Percentiles rank a stretch among this genome's conserved stretches.
These are phyloP conservation scores for Leccinum huronense DNA, from an alignment of 1,284 basidiomycete species.

Conservation along the genomic window DNA sequence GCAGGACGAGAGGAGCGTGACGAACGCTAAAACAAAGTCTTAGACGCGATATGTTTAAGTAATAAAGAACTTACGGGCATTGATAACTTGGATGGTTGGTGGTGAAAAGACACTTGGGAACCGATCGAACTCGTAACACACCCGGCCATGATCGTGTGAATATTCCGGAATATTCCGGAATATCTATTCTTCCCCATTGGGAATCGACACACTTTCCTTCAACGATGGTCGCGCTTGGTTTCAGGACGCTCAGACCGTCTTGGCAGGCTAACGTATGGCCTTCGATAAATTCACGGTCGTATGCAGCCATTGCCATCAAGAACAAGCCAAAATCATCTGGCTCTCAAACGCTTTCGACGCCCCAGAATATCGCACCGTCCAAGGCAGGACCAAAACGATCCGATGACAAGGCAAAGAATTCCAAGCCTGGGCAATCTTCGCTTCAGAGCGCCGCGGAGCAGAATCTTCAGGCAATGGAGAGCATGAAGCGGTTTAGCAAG, in stretches of 20 bases:
- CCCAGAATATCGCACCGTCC: slow-evolving; percentile 4
- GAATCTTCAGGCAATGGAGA: slow-evolving; percentile 42
- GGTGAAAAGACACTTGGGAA: slow-evolving; percentile 19
- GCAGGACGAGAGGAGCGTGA: slow-evolving; percentile 63
- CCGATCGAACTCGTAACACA: slow-evolving; percentile 20
- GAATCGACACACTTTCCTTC: not conserved
- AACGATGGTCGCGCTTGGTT: slow-evolving; percentile 17
- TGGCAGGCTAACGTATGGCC: slow-evolving; percentile 8
- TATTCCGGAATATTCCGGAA: slow-evolving; percentile 6
- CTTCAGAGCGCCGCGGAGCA: slow-evolving; percentile 36
- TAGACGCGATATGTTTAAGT: not conserved
- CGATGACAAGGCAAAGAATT: slow-evolving; percentile 10
- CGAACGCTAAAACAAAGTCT: slow-evolving; percentile 45
- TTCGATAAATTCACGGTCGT: slow-evolving; percentile 18
- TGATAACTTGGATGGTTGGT: slow-evolving; percentile 35
- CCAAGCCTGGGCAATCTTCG: slow-evolving; percentile 9
- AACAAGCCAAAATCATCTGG: slow-evolving; percentile 13
- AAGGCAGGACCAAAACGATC: slow-evolving; percentile 13
- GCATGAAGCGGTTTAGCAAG: slow-evolving; percentile 38
- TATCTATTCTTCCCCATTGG: slow-evolving; percentile 13
- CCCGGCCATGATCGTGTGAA: slow-evolving; percentile 27
- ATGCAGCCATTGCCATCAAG: slow-evolving; percentile 22
- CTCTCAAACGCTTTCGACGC: slow-evolving; percentile 6
- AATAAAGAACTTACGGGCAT: slow-evolving; percentile 59
- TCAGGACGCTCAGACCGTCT: slow-evolving; percentile 12